Evolutionary conservation across 768 basidiomycete genomes (phyloP).

Genomic region (Glaciozyma martinii): DNA sequence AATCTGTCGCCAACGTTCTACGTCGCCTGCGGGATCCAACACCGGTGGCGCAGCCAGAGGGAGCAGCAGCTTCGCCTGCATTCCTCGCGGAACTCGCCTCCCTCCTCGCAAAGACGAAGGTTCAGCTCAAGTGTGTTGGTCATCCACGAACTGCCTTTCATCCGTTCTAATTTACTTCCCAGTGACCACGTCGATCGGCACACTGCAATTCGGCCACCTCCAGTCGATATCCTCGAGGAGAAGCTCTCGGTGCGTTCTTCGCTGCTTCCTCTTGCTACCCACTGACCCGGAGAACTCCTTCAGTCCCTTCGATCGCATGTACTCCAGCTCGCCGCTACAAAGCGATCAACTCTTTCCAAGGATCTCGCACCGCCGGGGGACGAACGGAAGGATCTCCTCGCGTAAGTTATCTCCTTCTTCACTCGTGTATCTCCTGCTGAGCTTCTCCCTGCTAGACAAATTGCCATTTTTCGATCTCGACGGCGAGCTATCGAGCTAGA

Average conservation of each 20-base stretch:
- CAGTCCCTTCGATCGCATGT: no score
- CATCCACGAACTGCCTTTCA: fast-evolving
- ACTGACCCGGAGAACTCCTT: no score
- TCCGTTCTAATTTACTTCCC: neutral
- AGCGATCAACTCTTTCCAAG: no score
- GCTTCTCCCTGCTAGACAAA: no score
- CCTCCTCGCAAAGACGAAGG: neutral
- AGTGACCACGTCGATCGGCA: neutral
- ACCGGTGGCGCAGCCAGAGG: neutral
- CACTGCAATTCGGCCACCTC: neutral
- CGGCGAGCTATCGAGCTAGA: no score
- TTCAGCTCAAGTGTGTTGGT: neutral
- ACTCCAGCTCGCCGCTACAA: no score
- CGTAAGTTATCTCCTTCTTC: no score
- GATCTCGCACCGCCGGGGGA: no score
- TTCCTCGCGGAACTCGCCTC: neutral
- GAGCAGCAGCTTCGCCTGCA: neutral
- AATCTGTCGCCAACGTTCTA: neutral
- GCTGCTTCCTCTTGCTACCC: neutral
- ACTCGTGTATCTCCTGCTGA: no score
- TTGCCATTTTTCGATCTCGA: no score
- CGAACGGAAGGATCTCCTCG: no score
- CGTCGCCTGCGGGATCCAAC: neutral
- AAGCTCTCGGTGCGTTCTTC: neutral
- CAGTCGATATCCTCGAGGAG: neutral